Conservation (phyloP, 768 basidiomycete species). For the Suillus weaverae region DNA sequence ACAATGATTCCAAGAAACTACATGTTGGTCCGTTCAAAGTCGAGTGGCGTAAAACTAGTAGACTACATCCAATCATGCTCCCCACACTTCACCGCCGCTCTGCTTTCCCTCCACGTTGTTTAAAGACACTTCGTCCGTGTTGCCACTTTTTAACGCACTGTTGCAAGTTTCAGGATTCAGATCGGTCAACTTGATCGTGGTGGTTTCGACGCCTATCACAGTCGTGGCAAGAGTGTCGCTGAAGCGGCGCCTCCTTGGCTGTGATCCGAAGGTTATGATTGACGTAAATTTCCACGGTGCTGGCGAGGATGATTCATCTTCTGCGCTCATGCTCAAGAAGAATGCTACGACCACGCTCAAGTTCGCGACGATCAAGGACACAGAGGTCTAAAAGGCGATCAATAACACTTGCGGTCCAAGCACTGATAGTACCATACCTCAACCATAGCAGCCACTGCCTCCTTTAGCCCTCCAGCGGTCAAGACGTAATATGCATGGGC, state of each 20-base stretch:
- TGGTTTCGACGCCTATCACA: neutral
- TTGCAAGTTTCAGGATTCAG: neutral
- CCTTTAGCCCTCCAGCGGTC: neutral
- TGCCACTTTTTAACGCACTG: neutral
- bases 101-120: neutral
- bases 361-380: neutral
- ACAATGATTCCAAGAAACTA: neutral
- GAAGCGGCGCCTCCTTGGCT: neutral
- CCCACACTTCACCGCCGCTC: neutral
- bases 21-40: neutral
- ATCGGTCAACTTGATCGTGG: neutral
- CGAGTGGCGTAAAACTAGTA: neutral
- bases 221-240: neutral
- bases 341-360: neutral
- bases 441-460: neutral
- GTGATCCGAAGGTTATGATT: neutral
- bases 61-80: neutral
- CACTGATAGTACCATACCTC: neutral
- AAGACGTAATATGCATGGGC: slow-evolving; percentile 43
- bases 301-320: neutral
- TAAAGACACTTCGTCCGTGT: neutral
- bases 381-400: neutral
- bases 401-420: neutral
- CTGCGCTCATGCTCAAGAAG: neutral
- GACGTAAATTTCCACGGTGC: neutral